Evolutionary conservation across 345 rosid species (phyloP), one percentile per base, ranked within the genome.

Genomic region (Kernera saxatilis): DNA sequence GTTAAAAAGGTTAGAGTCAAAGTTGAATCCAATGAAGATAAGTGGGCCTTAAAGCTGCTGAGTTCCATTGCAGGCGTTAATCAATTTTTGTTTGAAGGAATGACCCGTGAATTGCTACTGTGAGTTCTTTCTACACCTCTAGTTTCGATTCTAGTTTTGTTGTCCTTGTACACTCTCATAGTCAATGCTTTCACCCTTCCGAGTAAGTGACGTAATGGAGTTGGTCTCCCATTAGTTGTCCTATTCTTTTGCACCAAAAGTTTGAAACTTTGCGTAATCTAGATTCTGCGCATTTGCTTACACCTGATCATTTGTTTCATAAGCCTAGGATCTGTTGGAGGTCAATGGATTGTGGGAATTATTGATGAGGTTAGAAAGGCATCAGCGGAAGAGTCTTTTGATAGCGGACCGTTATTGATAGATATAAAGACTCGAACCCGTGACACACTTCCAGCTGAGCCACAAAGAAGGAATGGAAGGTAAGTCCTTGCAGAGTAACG

Each of bases 391-490:
- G 70, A 45, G 76, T 76, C 79, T 49, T 73, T 74, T 64, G 78
- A 72, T 23, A 74, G 50, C 14, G 79, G 70, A 50, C 88, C 91
- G 0, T 65, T 85, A 35, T 44, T 89, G 70, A 83, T 85, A 49
- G 96, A 92, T 68, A 81, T 82, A 56, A 92, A 92, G 78, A 89
- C 98, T 60, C 88, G 98, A 14, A 54, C 4, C 1, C 82, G 77
- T 54, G 79, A 84, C 41, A 72, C 80, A 33, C 88, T 92, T 12
- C 98, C 98, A 19, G 66, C 85, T 43, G 90, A 82, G 85, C 83
- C 96, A 27, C 98, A 92, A 19, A 84, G 77, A 51, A 89, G 96
- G 76, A 92, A 92, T 12, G 92, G 97, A 83, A 85, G 87, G 97
- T 88, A 70, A 56, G 19, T 46, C 14, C 45, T 36, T 27, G 2